These are phyloP conservation scores for Clonostachys byssicola DNA, from an alignment of 2,329 filamentous ascomycete species.

Conservation along the genomic window DNA sequence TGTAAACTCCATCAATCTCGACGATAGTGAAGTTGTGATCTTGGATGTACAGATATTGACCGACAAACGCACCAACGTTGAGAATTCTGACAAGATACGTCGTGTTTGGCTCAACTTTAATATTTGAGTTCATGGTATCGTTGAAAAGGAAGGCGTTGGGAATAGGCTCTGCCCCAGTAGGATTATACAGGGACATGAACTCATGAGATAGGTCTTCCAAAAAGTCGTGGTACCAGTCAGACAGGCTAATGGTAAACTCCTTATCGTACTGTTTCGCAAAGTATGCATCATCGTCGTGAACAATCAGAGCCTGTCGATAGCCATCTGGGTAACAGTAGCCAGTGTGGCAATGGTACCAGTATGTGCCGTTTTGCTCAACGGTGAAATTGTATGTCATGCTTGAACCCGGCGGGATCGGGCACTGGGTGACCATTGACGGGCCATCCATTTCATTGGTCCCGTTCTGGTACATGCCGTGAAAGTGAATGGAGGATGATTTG, in stretches of 20 bases:
- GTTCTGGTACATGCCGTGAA: slow-evolving; percentile 57
- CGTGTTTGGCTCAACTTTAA: slow-evolving; percentile 60
- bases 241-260: slow-evolving; percentile 60
- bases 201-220: slow-evolving; percentile 38
- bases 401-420: slow-evolving; percentile 39
- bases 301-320: slow-evolving; percentile 50
- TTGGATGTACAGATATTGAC: slow-evolving; percentile 64
- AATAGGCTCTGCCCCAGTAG: slow-evolving; percentile 58
- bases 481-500: slow-evolving; percentile 61
- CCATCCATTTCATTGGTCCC: slow-evolving; percentile 52
- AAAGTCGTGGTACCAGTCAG: slow-evolving; percentile 67
- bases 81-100: slow-evolving; percentile 71
- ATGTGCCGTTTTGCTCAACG: slow-evolving; percentile 52
- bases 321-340: slow-evolving; percentile 55
- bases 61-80: slow-evolving; percentile 70
- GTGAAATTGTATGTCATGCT: slow-evolving; percentile 48
- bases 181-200: slow-evolving; percentile 51
- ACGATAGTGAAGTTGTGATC: slow-evolving; percentile 66
- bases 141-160: slow-evolving; percentile 69
- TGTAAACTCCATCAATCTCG: slow-evolving; percentile 71
- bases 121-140: slow-evolving; percentile 57
- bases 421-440: slow-evolving; percentile 51
- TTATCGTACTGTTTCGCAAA: slow-evolving; percentile 55
- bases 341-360: slow-evolving; percentile 59
- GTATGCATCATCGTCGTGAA: slow-evolving; percentile 39